phyloP scores from a whole-genome alignment of 2,329 filamentous ascomycete genomes.

The Cercospora sp. region DNA sequence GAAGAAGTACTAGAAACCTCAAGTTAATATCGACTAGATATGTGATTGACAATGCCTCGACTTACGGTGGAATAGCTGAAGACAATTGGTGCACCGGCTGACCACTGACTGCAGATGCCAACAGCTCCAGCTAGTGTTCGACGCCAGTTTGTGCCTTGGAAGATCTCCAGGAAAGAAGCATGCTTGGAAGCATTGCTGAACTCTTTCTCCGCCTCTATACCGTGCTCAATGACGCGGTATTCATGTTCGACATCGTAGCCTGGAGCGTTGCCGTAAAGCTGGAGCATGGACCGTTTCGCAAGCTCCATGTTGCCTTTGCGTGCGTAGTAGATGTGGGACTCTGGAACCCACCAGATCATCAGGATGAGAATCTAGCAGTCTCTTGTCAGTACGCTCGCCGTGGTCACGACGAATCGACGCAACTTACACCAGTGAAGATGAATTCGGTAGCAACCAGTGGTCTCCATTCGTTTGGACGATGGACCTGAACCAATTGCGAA shows the following conservation, averaged over 20 bases:
- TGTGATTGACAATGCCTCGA: not conserved
- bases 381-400: not conserved
- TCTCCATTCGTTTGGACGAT: slow-evolving; percentile 22
- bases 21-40: not conserved
- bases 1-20: slow-evolving; percentile 20
- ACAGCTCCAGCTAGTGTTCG: slow-evolving; percentile 24
- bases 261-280: slow-evolving; percentile 19
- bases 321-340: slow-evolving; percentile 22
- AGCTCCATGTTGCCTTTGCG: slow-evolving; percentile 20
- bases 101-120: slow-evolving; percentile 26
- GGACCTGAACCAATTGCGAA: slow-evolving; percentile 17
- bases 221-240: slow-evolving; percentile 24
- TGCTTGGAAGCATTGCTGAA: slow-evolving; percentile 8
- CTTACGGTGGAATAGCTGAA: slow-evolving; percentile 25
- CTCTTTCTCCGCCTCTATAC: slow-evolving; percentile 20
- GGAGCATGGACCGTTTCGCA: slow-evolving; percentile 20
- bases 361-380: slow-evolving; percentile 13
- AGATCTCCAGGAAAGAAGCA: slow-evolving; percentile 24
- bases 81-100: slow-evolving; percentile 24
- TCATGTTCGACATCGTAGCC: slow-evolving; percentile 24
- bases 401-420: not conserved
- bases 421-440: slow-evolving; percentile 22
- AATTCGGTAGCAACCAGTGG: slow-evolving; percentile 23
- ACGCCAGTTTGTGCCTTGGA: slow-evolving; percentile 23
- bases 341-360: slow-evolving; percentile 22